phyloP scores from a whole-genome alignment of 2,329 filamentous ascomycete species.

The Aspergillus cejpii region DNA sequence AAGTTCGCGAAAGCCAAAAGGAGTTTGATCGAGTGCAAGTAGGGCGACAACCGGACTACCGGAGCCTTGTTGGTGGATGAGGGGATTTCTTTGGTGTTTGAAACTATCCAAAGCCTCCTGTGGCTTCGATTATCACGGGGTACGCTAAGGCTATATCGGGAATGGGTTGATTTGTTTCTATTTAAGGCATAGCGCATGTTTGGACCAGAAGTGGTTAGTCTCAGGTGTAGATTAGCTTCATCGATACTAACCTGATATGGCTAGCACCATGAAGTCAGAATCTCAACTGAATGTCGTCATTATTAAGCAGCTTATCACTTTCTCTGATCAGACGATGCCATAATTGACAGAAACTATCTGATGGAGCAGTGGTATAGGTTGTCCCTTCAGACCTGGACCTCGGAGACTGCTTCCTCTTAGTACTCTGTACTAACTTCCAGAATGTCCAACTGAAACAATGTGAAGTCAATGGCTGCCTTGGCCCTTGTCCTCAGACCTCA shows the following conservation, averaged over 20 bases:
- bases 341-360: no score
- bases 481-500: no score
- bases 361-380: no score
- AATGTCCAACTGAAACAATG: no score
- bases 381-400: no score
- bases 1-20: background rate
- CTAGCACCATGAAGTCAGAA: background rate
- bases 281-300: no score
- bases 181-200: constrained; percentile 18
- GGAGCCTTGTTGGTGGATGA: background rate
- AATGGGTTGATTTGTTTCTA: constrained; percentile 13
- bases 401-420: no score
- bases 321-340: no score
- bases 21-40: background rate
- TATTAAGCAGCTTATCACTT: no score
- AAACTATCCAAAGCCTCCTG: constrained; percentile 5
- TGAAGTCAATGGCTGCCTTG: background rate
- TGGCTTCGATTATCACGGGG: constrained; percentile 25
- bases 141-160: constrained; percentile 14
- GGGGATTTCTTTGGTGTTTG: constrained; percentile 4
- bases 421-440: no score
- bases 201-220: constrained; percentile 7
- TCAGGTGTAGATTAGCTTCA: constrained; percentile 5
- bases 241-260: background rate
- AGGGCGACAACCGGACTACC: background rate